phyloP scores from a whole-genome alignment of 2,329 filamentous ascomycete genomes.

The Alternaria sp. region DNA sequence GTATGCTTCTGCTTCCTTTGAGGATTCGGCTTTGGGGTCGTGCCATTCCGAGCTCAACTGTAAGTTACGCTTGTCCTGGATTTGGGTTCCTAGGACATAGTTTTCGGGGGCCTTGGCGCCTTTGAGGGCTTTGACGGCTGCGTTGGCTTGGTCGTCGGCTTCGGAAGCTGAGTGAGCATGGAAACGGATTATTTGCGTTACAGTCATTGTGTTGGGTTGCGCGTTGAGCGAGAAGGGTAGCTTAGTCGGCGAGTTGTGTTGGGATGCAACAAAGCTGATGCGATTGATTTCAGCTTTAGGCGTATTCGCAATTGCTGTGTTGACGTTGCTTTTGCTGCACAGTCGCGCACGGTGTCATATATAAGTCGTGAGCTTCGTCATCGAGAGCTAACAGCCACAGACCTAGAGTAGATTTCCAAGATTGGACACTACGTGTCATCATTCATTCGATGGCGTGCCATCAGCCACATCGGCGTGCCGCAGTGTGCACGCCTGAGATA shows the following conservation, averaged over 20 bases:
- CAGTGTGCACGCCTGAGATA: background rate
- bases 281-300: background rate
- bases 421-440: background rate
- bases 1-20: background rate
- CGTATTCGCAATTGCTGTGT: background rate
- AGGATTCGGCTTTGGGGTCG: constrained; percentile 3
- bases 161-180: background rate
- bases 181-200: constrained; percentile 13
- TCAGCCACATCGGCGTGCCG: background rate
- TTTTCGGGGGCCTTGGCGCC: constrained; percentile 9
- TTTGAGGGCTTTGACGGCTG: constrained; percentile 8
- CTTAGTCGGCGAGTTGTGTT: background rate
- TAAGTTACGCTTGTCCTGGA: background rate
- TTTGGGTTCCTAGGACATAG: constrained; percentile 5
- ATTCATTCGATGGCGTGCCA: background rate
- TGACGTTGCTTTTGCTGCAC: background rate
- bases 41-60: constrained; percentile 14
- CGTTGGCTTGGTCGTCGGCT: background rate
- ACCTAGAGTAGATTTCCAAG: background rate
- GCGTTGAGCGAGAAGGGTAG: background rate
- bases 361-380: background rate
- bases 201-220: background rate
- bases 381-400: background rate
- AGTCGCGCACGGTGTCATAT: background rate
- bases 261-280: background rate